These are phyloP conservation scores for Handroanthus guayacan DNA, from an alignment of 257 asterid species.

Conservation along the genomic window DNA sequence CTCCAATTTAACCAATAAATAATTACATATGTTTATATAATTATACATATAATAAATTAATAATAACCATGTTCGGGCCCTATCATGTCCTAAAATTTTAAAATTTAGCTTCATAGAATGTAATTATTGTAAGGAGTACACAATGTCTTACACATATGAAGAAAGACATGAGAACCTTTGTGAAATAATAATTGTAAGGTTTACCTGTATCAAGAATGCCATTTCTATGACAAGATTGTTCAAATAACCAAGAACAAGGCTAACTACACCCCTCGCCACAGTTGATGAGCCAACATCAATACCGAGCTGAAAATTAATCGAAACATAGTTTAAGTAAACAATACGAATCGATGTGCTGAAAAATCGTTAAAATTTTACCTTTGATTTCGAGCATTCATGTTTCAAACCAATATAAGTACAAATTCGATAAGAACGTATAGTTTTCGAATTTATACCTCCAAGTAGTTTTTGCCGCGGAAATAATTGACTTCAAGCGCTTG, in stretches of 20 bases:
- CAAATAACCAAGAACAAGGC: constrained; percentile 91
- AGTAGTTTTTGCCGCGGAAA: constrained; percentile 85
- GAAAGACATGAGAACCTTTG: background rate
- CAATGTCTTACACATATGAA: background rate
- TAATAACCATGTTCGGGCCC: too few relatives aligned
- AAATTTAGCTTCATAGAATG: background rate
- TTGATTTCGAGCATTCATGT: too few relatives aligned
- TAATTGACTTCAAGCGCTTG: constrained; percentile 84
- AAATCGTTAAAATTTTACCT: background rate
- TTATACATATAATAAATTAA: too few relatives aligned
- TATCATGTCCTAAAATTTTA: too few relatives aligned
- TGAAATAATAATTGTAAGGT: background rate
- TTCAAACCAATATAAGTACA: background rate
- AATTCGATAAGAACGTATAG: background rate
- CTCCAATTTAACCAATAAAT: too few relatives aligned
- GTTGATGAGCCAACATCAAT: constrained; percentile 88
- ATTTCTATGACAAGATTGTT: constrained; percentile 86
- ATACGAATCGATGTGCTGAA: background rate
- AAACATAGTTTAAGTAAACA: too few relatives aligned
- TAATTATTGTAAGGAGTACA: background rate
- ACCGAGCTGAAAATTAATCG: constrained; percentile 64
- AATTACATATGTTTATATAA: too few relatives aligned
- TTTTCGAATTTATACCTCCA: constrained; percentile 68
- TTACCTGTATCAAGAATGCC: constrained; percentile 96
- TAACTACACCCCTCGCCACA: constrained; percentile 86